Conservation (phyloP, 495 filamentous ascomycete genomes). For the Cudoniella acicularis region DNA sequence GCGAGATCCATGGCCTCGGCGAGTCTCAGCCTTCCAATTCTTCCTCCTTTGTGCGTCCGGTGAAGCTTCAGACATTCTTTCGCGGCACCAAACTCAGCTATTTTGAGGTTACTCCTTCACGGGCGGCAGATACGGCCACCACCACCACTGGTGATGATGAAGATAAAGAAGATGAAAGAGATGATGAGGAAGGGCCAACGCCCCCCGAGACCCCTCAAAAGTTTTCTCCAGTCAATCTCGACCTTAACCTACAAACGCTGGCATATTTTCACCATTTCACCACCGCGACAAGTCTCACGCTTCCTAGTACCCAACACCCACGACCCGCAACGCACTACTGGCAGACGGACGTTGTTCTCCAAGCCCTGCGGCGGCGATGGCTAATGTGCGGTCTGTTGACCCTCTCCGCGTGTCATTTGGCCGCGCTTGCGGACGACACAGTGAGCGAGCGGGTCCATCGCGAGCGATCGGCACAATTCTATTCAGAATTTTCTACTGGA, state of each 20-base stretch:
- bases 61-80: conserved; percentile 34
- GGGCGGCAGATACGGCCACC: not conserved
- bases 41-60: conserved; percentile 12
- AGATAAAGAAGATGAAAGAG: not conserved
- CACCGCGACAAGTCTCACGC: conserved; percentile 31
- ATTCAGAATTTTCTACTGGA: not conserved
- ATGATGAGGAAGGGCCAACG: not conserved
- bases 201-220: not conserved
- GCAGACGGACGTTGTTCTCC: conserved; percentile 25
- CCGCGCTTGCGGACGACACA: conserved; percentile 17
- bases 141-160: not conserved
- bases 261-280: conserved; percentile 37
- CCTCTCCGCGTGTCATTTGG: conserved; percentile 30
- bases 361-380: conserved; percentile 27
- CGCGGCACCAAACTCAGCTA: conserved; percentile 36
- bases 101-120: conserved; percentile 28
- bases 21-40: not conserved
- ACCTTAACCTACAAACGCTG: conserved; percentile 30
- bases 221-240: not conserved
- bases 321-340: conserved; percentile 16
- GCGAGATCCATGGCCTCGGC: conserved; percentile 27
- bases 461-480: not conserved
- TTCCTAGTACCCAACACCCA: conserved; percentile 18
- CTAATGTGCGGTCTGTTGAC: conserved; percentile 31
- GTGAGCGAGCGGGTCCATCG: not conserved